phyloP scores from a whole-genome alignment of 106 monocot species.

The Dioscorea alata region DNA sequence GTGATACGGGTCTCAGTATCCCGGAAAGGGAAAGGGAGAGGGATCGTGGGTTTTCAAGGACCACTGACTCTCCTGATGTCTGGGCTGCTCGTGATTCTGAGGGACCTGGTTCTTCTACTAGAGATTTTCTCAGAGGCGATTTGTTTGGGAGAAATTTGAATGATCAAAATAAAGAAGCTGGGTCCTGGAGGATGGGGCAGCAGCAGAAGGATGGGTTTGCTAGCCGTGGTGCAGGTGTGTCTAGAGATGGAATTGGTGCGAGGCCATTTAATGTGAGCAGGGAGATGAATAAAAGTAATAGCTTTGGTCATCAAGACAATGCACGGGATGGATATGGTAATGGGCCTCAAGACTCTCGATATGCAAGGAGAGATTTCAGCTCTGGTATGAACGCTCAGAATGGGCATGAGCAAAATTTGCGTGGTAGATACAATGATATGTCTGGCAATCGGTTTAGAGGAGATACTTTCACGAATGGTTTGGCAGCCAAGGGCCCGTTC shows the following conservation, averaged over 20 bases:
- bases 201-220: slow-evolving; percentile 18
- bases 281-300: slow-evolving; percentile 25
- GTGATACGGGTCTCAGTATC: slow-evolving; percentile 59
- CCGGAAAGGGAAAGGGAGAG: slow-evolving; percentile 43
- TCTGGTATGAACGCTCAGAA: slow-evolving; percentile 24
- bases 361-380: slow-evolving; percentile 29
- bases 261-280: slow-evolving; percentile 30
- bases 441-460: slow-evolving; percentile 38
- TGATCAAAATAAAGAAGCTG: slow-evolving; percentile 25
- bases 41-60: slow-evolving; percentile 30
- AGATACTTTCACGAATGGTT: slow-evolving; percentile 32
- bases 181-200: slow-evolving; percentile 43
- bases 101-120: slow-evolving; percentile 9
- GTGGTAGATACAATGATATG: slow-evolving; percentile 25
- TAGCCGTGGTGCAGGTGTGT: slow-evolving; percentile 5
- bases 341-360: slow-evolving; percentile 28
- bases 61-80: slow-evolving; percentile 25
- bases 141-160: slow-evolving; percentile 40
- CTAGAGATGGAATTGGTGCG: slow-evolving; percentile 19
- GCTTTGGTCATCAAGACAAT: slow-evolving; percentile 24
- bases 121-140: slow-evolving; percentile 41
- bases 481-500: slow-evolving; percentile 22
- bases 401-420: slow-evolving; percentile 18
- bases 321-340: slow-evolving; percentile 13
- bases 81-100: slow-evolving; percentile 14